phyloP scores from a whole-genome alignment of 2,329 filamentous ascomycete species.

The Aspergillus fijiensis region DNA sequence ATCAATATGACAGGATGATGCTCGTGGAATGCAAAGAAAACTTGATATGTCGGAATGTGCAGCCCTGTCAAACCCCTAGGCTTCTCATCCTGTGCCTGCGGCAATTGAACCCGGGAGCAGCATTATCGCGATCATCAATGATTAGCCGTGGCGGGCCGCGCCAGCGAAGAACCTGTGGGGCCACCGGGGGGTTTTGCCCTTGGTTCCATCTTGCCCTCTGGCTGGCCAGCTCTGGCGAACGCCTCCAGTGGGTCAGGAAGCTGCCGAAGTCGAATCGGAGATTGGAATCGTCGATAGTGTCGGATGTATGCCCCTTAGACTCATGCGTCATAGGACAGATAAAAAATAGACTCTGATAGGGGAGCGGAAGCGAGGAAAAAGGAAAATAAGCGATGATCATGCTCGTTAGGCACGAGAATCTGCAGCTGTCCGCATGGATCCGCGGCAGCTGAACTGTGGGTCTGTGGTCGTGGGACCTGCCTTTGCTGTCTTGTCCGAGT shows the following conservation, averaged over 20 bases:
- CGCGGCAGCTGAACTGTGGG: neutral
- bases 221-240: neutral
- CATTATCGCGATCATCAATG: neutral
- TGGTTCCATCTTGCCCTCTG: neutral
- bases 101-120: no score
- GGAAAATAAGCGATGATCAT: no score
- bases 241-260: neutral
- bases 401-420: no score
- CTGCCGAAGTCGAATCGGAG: neutral
- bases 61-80: no score
- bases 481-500: neutral
- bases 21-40: no score
- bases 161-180: neutral
- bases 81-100: no score
- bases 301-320: neutral
- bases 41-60: no score
- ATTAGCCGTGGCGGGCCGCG: neutral
- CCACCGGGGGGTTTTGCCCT: neutral
- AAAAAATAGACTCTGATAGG: neutral
- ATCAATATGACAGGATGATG: no score
- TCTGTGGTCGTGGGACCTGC: neutral
- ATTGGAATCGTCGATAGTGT: neutral
- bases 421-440: neutral
- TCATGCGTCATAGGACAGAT: neutral
- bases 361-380: neutral